phyloP scores from a whole-genome alignment of 768 basidiomycete species.

The Gelatoporia subvermispora region DNA sequence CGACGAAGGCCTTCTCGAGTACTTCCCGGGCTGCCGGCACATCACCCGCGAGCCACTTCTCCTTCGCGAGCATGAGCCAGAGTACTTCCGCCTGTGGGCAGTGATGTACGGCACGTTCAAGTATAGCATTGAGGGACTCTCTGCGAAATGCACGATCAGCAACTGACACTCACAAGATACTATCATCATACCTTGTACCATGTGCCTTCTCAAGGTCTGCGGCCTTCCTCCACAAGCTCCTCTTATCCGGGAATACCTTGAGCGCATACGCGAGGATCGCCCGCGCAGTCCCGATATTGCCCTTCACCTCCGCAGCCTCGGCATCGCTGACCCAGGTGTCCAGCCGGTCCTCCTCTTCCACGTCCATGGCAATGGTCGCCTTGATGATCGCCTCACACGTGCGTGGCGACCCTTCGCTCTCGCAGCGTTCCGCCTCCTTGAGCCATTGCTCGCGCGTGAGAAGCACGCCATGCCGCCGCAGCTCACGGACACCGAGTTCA shows the following conservation, averaged over 20 bases:
- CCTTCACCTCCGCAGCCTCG: slow-evolving; percentile 69
- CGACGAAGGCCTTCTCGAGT: slow-evolving; percentile 84
- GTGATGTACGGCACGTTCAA: slow-evolving; percentile 78
- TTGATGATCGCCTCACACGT: slow-evolving; percentile 95
- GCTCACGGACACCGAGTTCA: slow-evolving; percentile 71
- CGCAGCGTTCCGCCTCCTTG: slow-evolving; percentile 90
- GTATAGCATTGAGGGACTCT: slow-evolving; percentile 76
- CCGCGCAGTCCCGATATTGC: slow-evolving; percentile 76
- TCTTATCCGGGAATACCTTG: slow-evolving; percentile 83
- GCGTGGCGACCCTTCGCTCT: slow-evolving; percentile 74
- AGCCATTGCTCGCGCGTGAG: slow-evolving; percentile 92
- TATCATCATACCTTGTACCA: slow-evolving; percentile 59
- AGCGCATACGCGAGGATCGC: slow-evolving; percentile 89
- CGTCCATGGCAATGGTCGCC: slow-evolving; percentile 87
- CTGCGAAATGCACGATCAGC: slow-evolving; percentile 29
- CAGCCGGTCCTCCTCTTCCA: slow-evolving; percentile 91
- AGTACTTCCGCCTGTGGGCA: slow-evolving; percentile 95
- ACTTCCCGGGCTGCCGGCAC: slow-evolving; percentile 88
- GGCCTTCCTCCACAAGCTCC: slow-evolving; percentile 83
- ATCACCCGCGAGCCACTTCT: slow-evolving; percentile 89
- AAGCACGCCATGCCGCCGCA: slow-evolving; percentile 81
- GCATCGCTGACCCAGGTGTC: slow-evolving; percentile 92
- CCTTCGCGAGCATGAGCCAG: slow-evolving; percentile 98
- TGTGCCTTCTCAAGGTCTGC: slow-evolving; percentile 92
- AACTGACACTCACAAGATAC: slow-evolving; percentile 3